These are phyloP conservation scores for Quercus bicolor DNA, from an alignment of 306 rosid species.

Conservation along the genomic window DNA sequence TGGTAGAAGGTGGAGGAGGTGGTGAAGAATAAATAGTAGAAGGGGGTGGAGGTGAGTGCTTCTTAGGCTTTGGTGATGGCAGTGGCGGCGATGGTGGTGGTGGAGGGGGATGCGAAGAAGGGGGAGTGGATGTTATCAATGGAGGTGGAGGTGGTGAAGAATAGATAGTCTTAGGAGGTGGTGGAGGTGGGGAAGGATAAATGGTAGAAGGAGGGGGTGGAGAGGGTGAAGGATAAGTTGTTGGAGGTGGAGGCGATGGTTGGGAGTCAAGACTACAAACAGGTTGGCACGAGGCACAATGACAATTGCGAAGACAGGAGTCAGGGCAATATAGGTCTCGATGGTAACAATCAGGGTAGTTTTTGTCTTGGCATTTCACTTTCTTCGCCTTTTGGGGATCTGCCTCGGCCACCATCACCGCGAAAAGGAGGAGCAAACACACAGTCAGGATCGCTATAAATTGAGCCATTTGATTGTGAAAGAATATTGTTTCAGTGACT, in stretches of 20 bases:
- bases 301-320: conserved; percentile 29
- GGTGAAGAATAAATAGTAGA: neutral
- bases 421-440: conserved; percentile 7
- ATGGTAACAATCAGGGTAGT: conserved; percentile 27
- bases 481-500: neutral
- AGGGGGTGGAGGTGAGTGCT: neutral
- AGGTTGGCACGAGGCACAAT: conserved; percentile 27
- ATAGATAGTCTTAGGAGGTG: neutral
- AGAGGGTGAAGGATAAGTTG: conserved; percentile 11
- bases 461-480: neutral
- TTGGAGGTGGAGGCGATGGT: neutral
- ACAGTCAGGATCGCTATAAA: neutral
- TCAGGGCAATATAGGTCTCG: conserved; percentile 20
- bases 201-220: conserved; percentile 5
- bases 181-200: neutral
- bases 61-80: neutral
- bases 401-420: conserved; percentile 16
- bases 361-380: conserved; percentile 38
- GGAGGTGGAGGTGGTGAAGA: conserved; percentile 3
- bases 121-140: neutral
- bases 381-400: conserved; percentile 28
- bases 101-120: neutral
- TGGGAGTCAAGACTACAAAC: conserved; percentile 12
- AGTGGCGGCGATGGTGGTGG: conserved; percentile 20
- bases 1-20: conserved; percentile 21